phyloP scores from a whole-genome alignment of 495 filamentous ascomycete genomes.

The Amphirosellinia nigrospora region DNA sequence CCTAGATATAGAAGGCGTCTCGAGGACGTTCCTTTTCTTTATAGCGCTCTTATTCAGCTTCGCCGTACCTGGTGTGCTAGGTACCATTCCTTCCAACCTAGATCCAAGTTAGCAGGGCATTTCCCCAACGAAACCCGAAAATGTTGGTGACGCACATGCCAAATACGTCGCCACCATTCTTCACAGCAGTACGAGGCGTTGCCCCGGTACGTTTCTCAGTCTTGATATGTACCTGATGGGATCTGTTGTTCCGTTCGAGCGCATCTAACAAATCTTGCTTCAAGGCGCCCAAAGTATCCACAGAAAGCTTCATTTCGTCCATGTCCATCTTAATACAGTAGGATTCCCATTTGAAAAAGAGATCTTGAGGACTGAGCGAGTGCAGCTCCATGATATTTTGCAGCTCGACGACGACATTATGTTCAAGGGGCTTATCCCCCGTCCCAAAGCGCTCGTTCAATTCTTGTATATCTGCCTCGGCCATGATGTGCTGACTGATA shows the following conservation, averaged over 20 bases:
- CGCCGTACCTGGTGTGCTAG: constrained; percentile 66
- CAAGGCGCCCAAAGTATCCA: constrained; percentile 73
- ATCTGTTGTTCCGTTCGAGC: constrained; percentile 70
- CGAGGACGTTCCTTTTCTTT: constrained; percentile 63
- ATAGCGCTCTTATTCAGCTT: constrained; percentile 58
- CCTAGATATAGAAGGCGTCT: constrained; percentile 54
- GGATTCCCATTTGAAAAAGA: constrained; percentile 97
- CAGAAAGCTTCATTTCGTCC: constrained; percentile 72
- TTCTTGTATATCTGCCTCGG: constrained; percentile 57
- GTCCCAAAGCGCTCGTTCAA: constrained; percentile 72
- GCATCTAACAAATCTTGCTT: constrained; percentile 86
- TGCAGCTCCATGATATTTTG: constrained; percentile 84
- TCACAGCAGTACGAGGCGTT: constrained; percentile 68
- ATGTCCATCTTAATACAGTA: constrained; percentile 89
- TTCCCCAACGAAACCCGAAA: background rate
- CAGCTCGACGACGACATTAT: constrained; percentile 79
- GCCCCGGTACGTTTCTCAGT: constrained; percentile 66
- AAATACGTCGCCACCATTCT: constrained; percentile 70
- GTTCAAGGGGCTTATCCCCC: constrained; percentile 58
- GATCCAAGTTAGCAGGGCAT: constrained; percentile 26
- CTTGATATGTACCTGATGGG: constrained; percentile 55
- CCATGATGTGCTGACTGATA: constrained; percentile 50
- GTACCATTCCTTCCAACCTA: constrained; percentile 80
- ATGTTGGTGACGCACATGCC: constrained; percentile 68
- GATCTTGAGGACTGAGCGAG: constrained; percentile 74